A percentile compares a stretch with the other conserved stretches of the same genome.
These are phyloP conservation scores for Tetracladium marchalianum DNA, from an alignment of 495 filamentous ascomycete species.

Conservation along the genomic window DNA sequence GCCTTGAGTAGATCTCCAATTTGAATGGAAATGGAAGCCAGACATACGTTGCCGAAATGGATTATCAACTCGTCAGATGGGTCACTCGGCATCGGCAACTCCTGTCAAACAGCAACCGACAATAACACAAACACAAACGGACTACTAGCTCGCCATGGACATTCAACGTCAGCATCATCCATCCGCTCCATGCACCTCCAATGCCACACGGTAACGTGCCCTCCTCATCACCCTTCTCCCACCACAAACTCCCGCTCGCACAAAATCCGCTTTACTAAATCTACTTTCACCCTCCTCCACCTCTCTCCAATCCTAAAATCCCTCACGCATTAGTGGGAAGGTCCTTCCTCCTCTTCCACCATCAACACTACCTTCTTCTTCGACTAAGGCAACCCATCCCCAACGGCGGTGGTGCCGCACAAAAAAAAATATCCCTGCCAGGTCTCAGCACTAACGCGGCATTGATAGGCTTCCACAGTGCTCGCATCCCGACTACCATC, in stretches of 20 bases:
- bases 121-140: constrained; percentile 22
- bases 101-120: no score
- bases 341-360: constrained; percentile 82
- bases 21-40: constrained; percentile 14
- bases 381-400: constrained; percentile 61
- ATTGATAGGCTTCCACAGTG: constrained; percentile 86
- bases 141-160: constrained; percentile 20
- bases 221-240: constrained; percentile 35
- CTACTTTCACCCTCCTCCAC: constrained; percentile 80
- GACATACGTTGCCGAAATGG: not conserved
- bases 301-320: constrained; percentile 92
- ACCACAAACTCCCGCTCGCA: constrained; percentile 51
- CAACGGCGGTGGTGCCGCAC: constrained; percentile 26
- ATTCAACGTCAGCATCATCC: constrained; percentile 19
- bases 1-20: constrained; percentile 32
- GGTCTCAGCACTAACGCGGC: constrained; percentile 90
- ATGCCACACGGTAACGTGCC: no score
- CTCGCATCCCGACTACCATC: constrained; percentile 78
- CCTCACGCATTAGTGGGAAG: constrained; percentile 89
- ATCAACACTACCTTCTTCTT: constrained; percentile 95
- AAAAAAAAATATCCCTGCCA: constrained; percentile 61
- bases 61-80: constrained; percentile 21
- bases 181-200: constrained; percentile 14
- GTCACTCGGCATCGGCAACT: constrained; percentile 16
- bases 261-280: constrained; percentile 92